phyloP scores from a whole-genome alignment of 768 basidiomycete genomes.

The Suillus clintonianus region DNA sequence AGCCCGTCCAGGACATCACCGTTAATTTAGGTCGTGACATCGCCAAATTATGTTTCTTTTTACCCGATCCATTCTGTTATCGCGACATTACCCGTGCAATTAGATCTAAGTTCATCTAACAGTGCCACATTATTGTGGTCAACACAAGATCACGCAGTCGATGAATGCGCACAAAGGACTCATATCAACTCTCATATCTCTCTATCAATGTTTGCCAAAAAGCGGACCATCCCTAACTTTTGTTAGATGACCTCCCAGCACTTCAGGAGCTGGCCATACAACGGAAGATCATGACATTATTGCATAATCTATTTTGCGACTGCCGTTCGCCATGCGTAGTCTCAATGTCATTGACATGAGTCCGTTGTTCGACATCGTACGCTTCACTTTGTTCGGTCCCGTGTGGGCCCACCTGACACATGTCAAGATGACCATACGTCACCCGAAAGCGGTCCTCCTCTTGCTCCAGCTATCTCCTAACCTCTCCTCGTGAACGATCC shows the following conservation, averaged over 20 bases:
- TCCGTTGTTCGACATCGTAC: constrained; percentile 6
- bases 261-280: constrained; percentile 21
- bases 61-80: too few relatives aligned
- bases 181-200: constrained; percentile 17
- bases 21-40: too few relatives aligned
- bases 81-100: too few relatives aligned
- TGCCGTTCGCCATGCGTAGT: constrained; percentile 8
- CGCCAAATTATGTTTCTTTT: too few relatives aligned
- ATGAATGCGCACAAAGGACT: too few relatives aligned
- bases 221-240: constrained; percentile 11
- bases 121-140: too few relatives aligned
- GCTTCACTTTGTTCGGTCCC: constrained; percentile 12
- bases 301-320: constrained; percentile 5
- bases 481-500: constrained; percentile 14
- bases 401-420: constrained; percentile 21
- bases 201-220: constrained; percentile 15
- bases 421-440: constrained; percentile 5
- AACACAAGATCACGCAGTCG: too few relatives aligned
- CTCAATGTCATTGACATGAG: constrained; percentile 10
- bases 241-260: constrained; percentile 19
- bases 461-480: constrained; percentile 20
- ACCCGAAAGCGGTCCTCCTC: neutral
- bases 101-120: too few relatives aligned
- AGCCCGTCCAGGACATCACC: too few relatives aligned
- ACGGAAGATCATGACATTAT: constrained; percentile 12